Conservation (phyloP, 345 rosid genomes). For the Salix exigua region DNA sequence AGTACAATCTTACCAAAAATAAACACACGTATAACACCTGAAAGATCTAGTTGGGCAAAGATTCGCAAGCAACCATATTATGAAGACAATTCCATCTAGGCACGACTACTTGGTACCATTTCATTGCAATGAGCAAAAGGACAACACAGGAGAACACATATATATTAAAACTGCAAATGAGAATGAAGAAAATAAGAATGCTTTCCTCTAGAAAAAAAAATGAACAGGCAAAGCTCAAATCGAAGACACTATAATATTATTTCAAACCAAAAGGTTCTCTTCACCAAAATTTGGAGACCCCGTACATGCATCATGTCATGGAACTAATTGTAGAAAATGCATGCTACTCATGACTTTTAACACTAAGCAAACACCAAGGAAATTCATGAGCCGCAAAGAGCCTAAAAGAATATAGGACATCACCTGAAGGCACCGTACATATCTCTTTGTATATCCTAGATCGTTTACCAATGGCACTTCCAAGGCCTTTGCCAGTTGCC, state of each 20-base stretch:
- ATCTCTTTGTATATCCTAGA: conserved; percentile 97
- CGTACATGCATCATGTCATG: background rate
- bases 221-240: background rate
- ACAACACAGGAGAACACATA: background rate
- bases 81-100: background rate
- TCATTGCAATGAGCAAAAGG: background rate
- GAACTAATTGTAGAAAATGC: background rate
- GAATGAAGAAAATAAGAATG: background rate
- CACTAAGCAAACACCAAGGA: background rate
- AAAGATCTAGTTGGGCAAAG: background rate
- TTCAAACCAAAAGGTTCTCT: background rate
- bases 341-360: background rate
- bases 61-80: background rate
- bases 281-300: background rate
- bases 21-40: background rate
- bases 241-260: background rate
- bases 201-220: background rate
- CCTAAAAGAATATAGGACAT: conserved; percentile 7
- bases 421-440: conserved; percentile 98
- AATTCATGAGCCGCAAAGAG: background rate
- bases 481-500: conserved; percentile 92
- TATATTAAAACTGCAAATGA: background rate
- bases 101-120: background rate
- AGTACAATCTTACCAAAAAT: background rate
- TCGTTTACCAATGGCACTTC: conserved; percentile 98